Evolutionary conservation across 305 asterid species (phyloP).

Genomic region (Solanum hybrid): DNA sequence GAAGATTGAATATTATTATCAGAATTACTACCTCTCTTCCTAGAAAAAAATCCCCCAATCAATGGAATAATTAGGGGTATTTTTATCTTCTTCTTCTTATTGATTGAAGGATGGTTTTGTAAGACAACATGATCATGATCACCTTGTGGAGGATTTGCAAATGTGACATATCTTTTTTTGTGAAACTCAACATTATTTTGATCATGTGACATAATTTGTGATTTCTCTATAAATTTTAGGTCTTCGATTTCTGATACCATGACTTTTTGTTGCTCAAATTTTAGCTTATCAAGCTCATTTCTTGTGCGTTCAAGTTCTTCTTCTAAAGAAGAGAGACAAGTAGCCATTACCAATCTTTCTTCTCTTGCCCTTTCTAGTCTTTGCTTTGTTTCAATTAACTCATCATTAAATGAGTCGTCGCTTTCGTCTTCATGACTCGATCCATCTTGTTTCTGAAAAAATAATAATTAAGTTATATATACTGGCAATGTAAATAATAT

Average conservation of each 20-base stretch:
- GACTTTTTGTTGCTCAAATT: conserved; percentile 9
- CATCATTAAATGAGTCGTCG: background rate
- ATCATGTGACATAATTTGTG: conserved; percentile 10
- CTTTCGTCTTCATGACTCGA: background rate
- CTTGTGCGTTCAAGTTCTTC: conserved; percentile 61
- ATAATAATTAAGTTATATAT: background rate
- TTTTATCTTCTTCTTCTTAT: conserved; percentile 48
- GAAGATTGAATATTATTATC: conserved; percentile 14
- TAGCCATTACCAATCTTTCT: conserved; percentile 57
- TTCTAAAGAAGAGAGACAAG: conserved; percentile 48
- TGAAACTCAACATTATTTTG: conserved; percentile 25
- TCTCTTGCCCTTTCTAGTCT: conserved; percentile 53
- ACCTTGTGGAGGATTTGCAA: conserved; percentile 36
- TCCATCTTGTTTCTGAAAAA: conserved; percentile 32
- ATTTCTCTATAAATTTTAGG: conserved; percentile 40
- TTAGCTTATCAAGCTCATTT: conserved; percentile 43
- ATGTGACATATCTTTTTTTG: conserved; percentile 60
- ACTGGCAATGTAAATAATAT: background rate
- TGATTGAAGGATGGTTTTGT: conserved; percentile 60
- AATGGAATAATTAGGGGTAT: conserved; percentile 33
- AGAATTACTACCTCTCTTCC: conserved; percentile 37
- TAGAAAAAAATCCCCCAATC: conserved; percentile 48
- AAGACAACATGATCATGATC: conserved; percentile 26
- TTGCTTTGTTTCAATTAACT: conserved; percentile 64
- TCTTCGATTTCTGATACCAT: conserved; percentile 30